These are phyloP conservation scores for Trifolium subterraneum DNA, from an alignment of 306 rosid genomes.

Conservation along the genomic window DNA sequence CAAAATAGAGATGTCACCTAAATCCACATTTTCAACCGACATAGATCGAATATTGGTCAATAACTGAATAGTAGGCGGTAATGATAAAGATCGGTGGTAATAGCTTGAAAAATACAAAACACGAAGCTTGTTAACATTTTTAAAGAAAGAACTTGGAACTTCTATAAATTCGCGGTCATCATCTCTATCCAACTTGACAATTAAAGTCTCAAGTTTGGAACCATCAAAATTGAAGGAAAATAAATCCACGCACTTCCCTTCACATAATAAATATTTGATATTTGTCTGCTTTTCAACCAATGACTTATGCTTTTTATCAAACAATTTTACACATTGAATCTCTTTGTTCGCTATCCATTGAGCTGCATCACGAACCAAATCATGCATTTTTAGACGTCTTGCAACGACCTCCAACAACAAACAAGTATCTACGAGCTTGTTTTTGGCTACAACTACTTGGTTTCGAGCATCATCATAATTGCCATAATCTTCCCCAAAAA, in stretches of 20 bases:
- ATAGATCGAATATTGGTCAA: slow-evolving; percentile 2
- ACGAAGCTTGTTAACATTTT: not conserved
- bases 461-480: not conserved
- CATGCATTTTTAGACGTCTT: slow-evolving; percentile 25
- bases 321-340: not conserved
- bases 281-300: not conserved
- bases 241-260: not conserved
- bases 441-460: not conserved
- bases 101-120: not conserved
- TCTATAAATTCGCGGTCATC: rapidly evolving
- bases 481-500: not conserved
- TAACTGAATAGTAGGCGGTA: not conserved
- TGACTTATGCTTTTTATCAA: not conserved
- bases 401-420: rapidly evolving
- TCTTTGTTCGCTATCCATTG: not conserved
- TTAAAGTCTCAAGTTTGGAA: slow-evolving; percentile 24
- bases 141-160: not conserved
- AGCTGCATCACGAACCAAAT: slow-evolving; percentile 27
- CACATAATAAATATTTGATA: not conserved
- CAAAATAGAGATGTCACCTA: slow-evolving; percentile 27
- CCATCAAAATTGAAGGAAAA: not conserved
- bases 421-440: slow-evolving; percentile 11
- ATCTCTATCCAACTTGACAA: rapidly evolving
- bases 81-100: not conserved
- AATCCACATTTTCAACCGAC: rapidly evolving